Percentiles rank a stretch among this genome's conserved stretches.
These are phyloP conservation scores for Coemansia sp. DNA, from an alignment of 192 early-diverging fungal species.

Conservation along the genomic window DNA sequence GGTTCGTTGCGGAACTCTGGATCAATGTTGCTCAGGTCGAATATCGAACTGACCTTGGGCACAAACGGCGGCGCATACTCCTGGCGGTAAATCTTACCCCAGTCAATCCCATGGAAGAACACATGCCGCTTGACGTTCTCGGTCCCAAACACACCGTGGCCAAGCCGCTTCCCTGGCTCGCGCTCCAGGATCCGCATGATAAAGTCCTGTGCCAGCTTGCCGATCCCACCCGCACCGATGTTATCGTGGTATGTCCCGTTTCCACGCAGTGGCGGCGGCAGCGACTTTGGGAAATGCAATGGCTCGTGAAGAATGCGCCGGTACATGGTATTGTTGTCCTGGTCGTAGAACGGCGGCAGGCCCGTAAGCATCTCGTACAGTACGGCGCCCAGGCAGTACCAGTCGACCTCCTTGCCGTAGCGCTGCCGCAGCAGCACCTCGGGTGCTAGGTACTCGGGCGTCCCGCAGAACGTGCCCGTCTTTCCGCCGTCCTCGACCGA, in stretches of 20 bases:
- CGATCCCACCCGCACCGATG: conserved; percentile 11
- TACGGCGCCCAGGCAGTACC: conserved; percentile 73
- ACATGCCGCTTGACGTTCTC: conserved; percentile 57
- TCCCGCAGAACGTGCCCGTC: conserved; percentile 73
- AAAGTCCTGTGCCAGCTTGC: conserved; percentile 37
- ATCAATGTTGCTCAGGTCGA: conserved; percentile 49
- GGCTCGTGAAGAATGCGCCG: conserved; percentile 35
- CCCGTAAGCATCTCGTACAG: conserved; percentile 63
- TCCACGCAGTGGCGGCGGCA: conserved; percentile 23
- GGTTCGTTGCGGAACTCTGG: conserved; percentile 50
- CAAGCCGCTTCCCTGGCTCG: conserved; percentile 57
- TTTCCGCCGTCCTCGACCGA: conserved; percentile 54
- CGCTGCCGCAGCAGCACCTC: conserved; percentile 60
- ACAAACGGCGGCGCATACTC: conserved; percentile 63
- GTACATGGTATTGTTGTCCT: conserved; percentile 48
- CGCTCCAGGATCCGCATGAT: conserved; percentile 56
- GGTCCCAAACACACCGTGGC: conserved; percentile 53
- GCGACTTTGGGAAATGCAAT: conserved; percentile 33
- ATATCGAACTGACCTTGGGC: conserved; percentile 54
- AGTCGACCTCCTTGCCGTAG: conserved; percentile 66
- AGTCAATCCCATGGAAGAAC: conserved; percentile 61
- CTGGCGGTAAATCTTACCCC: conserved; percentile 57
- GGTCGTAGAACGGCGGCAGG: conserved; percentile 57
- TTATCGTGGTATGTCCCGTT: conserved; percentile 27
- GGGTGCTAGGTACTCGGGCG: conserved; percentile 68